phyloP scores from a whole-genome alignment of 2,329 filamentous ascomycete genomes.

The Phoma sp. region DNA sequence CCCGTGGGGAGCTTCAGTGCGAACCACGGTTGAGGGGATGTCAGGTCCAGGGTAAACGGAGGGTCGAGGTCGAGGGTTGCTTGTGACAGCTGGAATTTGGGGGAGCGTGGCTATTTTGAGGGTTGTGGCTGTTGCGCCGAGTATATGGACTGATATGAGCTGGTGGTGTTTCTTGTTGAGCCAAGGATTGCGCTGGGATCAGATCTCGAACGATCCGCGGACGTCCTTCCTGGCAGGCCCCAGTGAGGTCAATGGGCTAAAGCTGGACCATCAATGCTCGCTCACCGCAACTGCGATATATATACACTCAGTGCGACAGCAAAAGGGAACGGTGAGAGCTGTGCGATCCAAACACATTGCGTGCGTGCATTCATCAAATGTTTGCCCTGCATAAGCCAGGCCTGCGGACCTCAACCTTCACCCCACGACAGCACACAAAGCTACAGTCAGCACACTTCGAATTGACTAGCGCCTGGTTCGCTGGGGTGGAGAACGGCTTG shows the following conservation, averaged over 20 bases:
- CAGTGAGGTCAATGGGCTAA: conserved; percentile 18
- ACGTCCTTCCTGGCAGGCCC: conserved; percentile 22
- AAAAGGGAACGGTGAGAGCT: conserved; percentile 17
- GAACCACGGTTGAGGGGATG: conserved; percentile 7
- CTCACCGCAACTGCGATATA: conserved; percentile 17
- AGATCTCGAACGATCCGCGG: conserved; percentile 31
- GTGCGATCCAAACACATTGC: neutral
- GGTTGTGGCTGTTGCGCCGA: conserved; percentile 8
- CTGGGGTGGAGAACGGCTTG: conserved; percentile 7
- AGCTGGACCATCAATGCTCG: conserved; percentile 26
- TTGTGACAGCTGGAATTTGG: neutral
- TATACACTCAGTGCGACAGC: conserved; percentile 1
- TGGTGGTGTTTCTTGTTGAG: conserved; percentile 39
- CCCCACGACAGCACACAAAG: neutral
- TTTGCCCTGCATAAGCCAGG: neutral
- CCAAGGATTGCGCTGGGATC: conserved; percentile 33
- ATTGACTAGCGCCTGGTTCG: conserved; percentile 12
- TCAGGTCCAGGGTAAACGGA: conserved; percentile 1
- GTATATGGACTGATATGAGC: conserved; percentile 9
- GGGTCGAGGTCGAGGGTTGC: neutral
- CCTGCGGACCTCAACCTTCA: neutral
- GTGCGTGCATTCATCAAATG: neutral
- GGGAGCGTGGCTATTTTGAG: conserved; percentile 3
- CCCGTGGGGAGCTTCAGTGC: conserved; percentile 7
- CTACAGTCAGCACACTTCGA: conserved; percentile 10